phyloP scores from a whole-genome alignment of 257 asterid genomes.

The Solanum sejunctum region DNA sequence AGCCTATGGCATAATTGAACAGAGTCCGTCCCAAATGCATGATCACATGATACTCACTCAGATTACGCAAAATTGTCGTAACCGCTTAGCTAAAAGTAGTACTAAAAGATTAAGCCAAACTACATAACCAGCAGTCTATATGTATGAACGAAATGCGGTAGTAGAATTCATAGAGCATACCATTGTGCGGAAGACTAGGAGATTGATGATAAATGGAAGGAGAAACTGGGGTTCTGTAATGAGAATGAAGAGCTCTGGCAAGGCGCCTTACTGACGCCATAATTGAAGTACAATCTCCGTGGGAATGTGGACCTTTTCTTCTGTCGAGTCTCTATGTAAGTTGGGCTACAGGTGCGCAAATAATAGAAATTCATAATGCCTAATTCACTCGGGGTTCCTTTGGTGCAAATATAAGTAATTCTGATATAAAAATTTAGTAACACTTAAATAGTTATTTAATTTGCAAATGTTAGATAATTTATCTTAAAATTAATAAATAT shows the following conservation, averaged over 20 bases:
- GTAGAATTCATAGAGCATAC: slow-evolving; percentile 18
- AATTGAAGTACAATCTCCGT: neutral
- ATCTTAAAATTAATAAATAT: no score
- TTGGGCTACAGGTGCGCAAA: neutral
- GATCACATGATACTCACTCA: neutral
- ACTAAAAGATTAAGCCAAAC: neutral
- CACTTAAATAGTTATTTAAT: no score
- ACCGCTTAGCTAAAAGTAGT: neutral
- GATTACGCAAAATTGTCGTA: neutral
- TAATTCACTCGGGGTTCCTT: neutral
- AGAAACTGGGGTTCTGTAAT: slow-evolving; percentile 39
- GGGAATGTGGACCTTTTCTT: neutral
- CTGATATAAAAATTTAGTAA: no score
- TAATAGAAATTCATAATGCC: neutral
- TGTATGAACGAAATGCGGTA: neutral
- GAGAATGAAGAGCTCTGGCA: slow-evolving; percentile 25
- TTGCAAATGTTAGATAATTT: no score
- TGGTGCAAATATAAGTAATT: no score
- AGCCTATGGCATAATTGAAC: neutral
- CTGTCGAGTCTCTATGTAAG: neutral
- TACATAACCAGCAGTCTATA: neutral
- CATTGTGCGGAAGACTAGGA: slow-evolving; percentile 11
- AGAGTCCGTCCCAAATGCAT: neutral
- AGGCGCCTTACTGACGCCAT: slow-evolving; percentile 53
- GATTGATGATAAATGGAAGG: slow-evolving; percentile 19